Percentiles rank a stretch among this genome's conserved stretches.
Evolutionary conservation across 139 green algal species (phyloP).

Genomic region (Chlorella sp.): DNA sequence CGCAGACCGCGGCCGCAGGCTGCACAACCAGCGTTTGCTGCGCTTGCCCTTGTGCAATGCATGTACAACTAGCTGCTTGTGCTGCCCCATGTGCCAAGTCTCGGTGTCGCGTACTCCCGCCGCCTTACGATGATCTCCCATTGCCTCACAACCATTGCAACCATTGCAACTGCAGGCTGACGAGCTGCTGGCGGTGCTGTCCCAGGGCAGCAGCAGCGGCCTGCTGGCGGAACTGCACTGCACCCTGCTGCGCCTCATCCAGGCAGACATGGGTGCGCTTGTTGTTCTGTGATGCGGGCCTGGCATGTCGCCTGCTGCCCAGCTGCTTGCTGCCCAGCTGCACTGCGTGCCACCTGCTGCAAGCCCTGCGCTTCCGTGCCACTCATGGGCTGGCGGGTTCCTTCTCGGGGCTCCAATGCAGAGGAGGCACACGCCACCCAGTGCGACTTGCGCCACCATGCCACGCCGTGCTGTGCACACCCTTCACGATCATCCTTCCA

Average conservation of each 20-base stretch:
- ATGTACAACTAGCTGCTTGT: no score
- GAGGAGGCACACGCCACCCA: slow-evolving; percentile 36
- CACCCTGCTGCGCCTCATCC: slow-evolving; percentile 73
- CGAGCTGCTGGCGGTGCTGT: slow-evolving; percentile 53
- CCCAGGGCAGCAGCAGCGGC: slow-evolving; percentile 49
- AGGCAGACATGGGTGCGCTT: slow-evolving; percentile 41
- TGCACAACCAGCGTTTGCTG: background rate
- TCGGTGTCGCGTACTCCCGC: no score
- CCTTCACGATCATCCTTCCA: no score
- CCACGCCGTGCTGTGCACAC: no score
- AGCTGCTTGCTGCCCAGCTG: background rate
- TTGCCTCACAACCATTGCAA: background rate
- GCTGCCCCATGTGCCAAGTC: no score
- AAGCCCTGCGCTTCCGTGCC: background rate
- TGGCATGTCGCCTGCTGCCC: no score
- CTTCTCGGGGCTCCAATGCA: background rate
- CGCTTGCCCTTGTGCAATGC: background rate
- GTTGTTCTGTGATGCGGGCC: no score
- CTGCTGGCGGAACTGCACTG: slow-evolving; percentile 81
- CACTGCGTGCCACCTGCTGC: background rate
- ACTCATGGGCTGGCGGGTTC: background rate
- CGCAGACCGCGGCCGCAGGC: no score
- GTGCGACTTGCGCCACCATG: background rate
- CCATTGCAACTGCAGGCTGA: slow-evolving; percentile 14
- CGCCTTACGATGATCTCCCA: no score